Evolutionary conservation across 441 rosid species (phyloP), one percentile per base, ranked within the genome.

Genomic region (Lepidium campestre): DNA sequence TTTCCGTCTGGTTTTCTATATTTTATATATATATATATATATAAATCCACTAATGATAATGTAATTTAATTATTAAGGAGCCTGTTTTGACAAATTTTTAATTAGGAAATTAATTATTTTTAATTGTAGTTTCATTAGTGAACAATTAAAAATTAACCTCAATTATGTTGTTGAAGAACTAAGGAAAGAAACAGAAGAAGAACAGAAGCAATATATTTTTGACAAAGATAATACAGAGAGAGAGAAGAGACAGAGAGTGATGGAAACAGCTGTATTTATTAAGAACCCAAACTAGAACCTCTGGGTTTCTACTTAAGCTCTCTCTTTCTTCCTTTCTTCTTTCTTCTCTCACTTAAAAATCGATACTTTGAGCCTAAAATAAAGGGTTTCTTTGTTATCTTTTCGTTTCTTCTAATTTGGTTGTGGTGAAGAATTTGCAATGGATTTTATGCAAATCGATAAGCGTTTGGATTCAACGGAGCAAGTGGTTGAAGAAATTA

Each of bases 401-500:
- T 56, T 6, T 39, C 19, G 37, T 2, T 46, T 68, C 62, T 3
- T 49, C 41, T 41, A 20, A 62, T 13, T 56, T 31, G 0, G 23
- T 7, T n/a, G n/a, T n/a, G n/a, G n/a, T n/a, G n/a, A n/a, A n/a
- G n/a, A 29, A 7, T 29, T 29, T 29, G 34, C 34, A 34, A 62
- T 74, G 74, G 48, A 57, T 57, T 57, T 57, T 34, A 57, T 57
- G 35, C 60, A 46, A 62, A 81, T 80, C 84, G 87, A 84, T 25
- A 39, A 42, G 68, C 53, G 19, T 57, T 60, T 80, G 77, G 78
- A 77, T 64, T 75, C 96, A 7, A 72, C 71, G 2, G 85, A 94
- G 17, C 80, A 71, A 39, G 90, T 78, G 15, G 98, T 94, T 70
- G 93, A 79, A 61, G 98, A 86, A 81, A 86, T 94, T 73, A 91